Evolutionary conservation across 805 yeast genomes (phyloP), one percentile per base, ranked within the genome.

Genomic region (Sugiyamaella valdiviana): DNA sequence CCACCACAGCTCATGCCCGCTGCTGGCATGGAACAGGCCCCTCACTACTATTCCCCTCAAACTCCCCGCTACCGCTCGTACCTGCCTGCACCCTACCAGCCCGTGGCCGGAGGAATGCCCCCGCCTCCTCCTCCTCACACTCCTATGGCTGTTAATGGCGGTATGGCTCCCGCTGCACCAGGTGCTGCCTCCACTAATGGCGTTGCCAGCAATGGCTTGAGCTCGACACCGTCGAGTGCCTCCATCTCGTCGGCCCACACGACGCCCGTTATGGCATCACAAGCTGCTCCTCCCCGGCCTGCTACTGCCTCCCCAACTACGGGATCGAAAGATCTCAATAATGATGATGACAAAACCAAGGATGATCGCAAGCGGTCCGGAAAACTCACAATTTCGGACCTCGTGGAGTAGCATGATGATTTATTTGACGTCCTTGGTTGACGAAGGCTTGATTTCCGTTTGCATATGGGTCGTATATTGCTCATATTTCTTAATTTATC

Each of bases 311-410:
- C 32, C 32, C 32, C 32, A 12, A 26, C 32, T 12, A 12, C 32
- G 3, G 10, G 32, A 6, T 26, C 32, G 4, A 26, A 26, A 6
- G 9, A 7, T 26, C n/a, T 26, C 7, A 26, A 26, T 26, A n/a
- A 26, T 5, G 32, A 26, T 26, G 32, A 26, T n/a, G 7, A 26
- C 32, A 26, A 26, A 26, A 26, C 32, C 32, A 26, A 26, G 7
- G 32, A 23, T 36, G 39, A 36, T 16, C 24, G 22, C 10, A 39
- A 39, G 26, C 6, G 24, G 22, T 15, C 21, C 3, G 24, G 44
- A 23, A 35, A 39, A 10, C 24, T 45, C n/a, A 45, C 40, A 14
- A 45, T 45, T 17, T 45, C 48, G 22, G 48, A 45, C 15, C 48
- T 45, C 2, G 48, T 45, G 21, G 32, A 26, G 10, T 26, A 26